These are phyloP conservation scores for Dendrothele bispora DNA, from an alignment of 768 basidiomycete species.

Conservation along the genomic window DNA sequence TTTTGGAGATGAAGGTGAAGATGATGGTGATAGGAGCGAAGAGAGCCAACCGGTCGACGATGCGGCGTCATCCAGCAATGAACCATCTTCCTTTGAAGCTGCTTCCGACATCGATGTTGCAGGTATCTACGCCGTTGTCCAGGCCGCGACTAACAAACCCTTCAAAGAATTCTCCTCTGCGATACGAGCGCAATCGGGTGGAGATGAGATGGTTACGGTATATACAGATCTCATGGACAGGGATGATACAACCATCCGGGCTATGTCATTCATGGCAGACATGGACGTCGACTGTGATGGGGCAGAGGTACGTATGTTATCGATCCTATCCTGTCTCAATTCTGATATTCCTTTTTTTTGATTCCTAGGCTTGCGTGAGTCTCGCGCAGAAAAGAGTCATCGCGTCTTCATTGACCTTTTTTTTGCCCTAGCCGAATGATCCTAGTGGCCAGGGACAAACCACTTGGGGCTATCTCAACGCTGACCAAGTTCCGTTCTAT, in stretches of 20 bases:
- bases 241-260: constrained; percentile 13
- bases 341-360: neutral
- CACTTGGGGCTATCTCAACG: constrained; percentile 22
- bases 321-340: neutral
- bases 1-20: too few species aligned
- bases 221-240: constrained; percentile 16
- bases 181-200: neutral
- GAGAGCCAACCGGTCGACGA: too few species aligned
- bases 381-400: neutral
- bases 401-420: neutral
- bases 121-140: constrained; percentile 18
- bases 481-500: constrained; percentile 21
- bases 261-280: constrained; percentile 22
- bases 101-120: constrained; percentile 17
- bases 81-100: too few species aligned
- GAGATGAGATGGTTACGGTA: constrained; percentile 10
- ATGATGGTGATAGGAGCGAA: too few species aligned
- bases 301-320: constrained; percentile 11
- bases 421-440: constrained; percentile 13
- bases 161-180: too few species aligned
- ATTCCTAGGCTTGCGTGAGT: neutral
- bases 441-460: constrained; percentile 20
- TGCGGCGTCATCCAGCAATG: too few species aligned
- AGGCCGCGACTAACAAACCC: constrained; percentile 10
- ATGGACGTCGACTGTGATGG: constrained; percentile 28